Base-by-base conservation (phyloP, 768 basidiomycete genomes). In the Pholiota microspora region DNA sequence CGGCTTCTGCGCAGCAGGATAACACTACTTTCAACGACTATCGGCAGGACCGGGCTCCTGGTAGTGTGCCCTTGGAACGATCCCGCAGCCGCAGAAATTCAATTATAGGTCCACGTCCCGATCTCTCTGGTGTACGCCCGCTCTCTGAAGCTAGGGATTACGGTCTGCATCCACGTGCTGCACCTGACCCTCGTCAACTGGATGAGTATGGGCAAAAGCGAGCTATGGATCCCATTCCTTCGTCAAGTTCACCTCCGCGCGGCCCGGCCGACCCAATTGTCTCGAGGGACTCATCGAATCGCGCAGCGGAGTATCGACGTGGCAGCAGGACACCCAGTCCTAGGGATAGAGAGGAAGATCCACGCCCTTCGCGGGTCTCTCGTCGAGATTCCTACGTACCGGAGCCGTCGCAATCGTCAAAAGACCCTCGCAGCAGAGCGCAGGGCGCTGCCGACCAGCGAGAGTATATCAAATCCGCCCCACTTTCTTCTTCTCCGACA, bases 401-500 rank as follows among this genome's bases (percentile, higher is more conserved):
- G 13, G 61, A 57, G 21, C 16, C 46, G 8, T 18, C 38, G 31
- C 46, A 53, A 29, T 54, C 57, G 7, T 24, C 53, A 27, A 57
- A 50, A 45, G 62, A 60, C 28, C 34, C 34, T 15, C 55, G 62
- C 31, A 16, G 42, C 50, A 59, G 40, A 25, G 34, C 35, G 13
- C 61, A 50, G 49, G 38, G 35, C 4, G 49, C 28, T 16, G 42
- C 13, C 45, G 55, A 58, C 35, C 42, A 38, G 44, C 55, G 54
- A 9, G 53, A 55, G 34, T 46, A 52, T 13, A 56, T 56, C 55
- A 60, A 51, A 28, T 32, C 54, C 2, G 63, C 54, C 32, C 59
- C 61, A 16, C 53, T 64, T 3, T 45, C 57, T 23, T 55, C 62
- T 27, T 63, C 62, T 15, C 62, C 62, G 3, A 59, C 54, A 7